Base-by-base conservation (phyloP, 768 basidiomycete species). In the Trametes cinnabarina region DNA sequence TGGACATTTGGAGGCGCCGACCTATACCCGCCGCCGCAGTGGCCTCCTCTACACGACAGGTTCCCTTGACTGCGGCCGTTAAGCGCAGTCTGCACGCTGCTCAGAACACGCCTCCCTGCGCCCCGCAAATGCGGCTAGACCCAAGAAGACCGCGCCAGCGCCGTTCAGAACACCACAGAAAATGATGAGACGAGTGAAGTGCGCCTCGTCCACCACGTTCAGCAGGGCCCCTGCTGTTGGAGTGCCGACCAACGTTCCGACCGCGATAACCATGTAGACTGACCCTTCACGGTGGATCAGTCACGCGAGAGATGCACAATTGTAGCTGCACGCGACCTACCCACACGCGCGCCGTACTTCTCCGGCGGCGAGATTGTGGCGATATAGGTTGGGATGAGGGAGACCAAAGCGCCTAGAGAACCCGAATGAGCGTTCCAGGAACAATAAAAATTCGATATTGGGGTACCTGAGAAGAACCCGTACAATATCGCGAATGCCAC, bases 151-250 rank as follows among this genome's bases (percentile, higher is more conserved):
- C 15, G 58, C 42, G 3, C 68, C 65, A 12, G 58, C 57, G 17
- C 66, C 23, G 14, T 62, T 55, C 23, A 71, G 43, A 11, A 68
- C 63, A 20, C 71, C 69, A 2, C 69, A 68, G 61, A 71, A 72
- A 35, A 70, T 54, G 39, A 73, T 71, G 9, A 73, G 63, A 28
- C 50, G 28, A 10, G 62, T 59, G 61, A 71, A 69, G 25, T 68
- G 55, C 11, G 47, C 28, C 43, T 71, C 53, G 39, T 63, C 63
- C 22, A 62, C 41, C 3, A 41, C 61, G 22, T 57, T 63, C 37
- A 71, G 55, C 54, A 73, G 69, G 5, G 68, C 69, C 11, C 72
- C 72, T 1, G 64, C 72, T 3, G 70, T 73, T 8, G 69, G 71
- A 9, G 72, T 69, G n/a, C 72, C 72, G 3, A 66, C 66, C 17